Evolutionary conservation across 1,284 basidiomycete genomes (phyloP).

Genomic region (Leccinum cinnamomeum): DNA sequence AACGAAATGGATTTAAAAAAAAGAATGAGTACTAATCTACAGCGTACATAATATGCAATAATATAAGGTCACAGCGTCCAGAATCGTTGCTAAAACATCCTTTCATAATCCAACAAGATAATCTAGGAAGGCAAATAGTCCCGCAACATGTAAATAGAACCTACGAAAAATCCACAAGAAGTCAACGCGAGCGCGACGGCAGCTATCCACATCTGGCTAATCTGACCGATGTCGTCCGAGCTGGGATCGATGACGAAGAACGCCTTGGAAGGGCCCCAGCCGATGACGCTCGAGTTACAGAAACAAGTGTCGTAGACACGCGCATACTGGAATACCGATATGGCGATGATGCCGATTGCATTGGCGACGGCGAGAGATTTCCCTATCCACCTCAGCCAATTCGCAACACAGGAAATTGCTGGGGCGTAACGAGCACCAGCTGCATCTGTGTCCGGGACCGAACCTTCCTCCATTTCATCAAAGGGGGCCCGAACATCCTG

Average conservation of each 20-base stretch:
- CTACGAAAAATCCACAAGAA: slow-evolving; percentile 17
- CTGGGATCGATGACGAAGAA: background rate
- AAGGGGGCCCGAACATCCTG: background rate
- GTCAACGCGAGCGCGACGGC: slow-evolving; percentile 14
- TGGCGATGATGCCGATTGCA: slow-evolving; percentile 19
- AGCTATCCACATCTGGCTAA: slow-evolving; percentile 19
- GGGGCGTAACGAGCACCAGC: background rate
- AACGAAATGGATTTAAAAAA: background rate
- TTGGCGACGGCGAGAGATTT: slow-evolving; percentile 29
- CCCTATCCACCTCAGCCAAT: slow-evolving; percentile 25
- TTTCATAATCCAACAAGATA: background rate
- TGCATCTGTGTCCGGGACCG: fast-evolving
- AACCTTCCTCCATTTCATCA: background rate
- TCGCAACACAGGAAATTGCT: slow-evolving; percentile 1
- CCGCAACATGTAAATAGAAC: slow-evolving; percentile 22
- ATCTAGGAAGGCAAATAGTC: slow-evolving; percentile 15
- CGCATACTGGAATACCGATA: slow-evolving; percentile 25
- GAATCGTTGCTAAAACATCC: background rate
- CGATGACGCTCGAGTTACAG: slow-evolving; percentile 22
- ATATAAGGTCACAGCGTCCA: background rate
- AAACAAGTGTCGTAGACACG: slow-evolving; percentile 26
- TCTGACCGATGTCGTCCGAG: slow-evolving; percentile 8
- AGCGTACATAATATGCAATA: background rate
- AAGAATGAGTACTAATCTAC: background rate
- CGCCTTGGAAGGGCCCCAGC: slow-evolving; percentile 12